Evolutionary conservation across 352 stramenopile genomes (phyloP).

Genomic region (Globisporangium nunn): DNA sequence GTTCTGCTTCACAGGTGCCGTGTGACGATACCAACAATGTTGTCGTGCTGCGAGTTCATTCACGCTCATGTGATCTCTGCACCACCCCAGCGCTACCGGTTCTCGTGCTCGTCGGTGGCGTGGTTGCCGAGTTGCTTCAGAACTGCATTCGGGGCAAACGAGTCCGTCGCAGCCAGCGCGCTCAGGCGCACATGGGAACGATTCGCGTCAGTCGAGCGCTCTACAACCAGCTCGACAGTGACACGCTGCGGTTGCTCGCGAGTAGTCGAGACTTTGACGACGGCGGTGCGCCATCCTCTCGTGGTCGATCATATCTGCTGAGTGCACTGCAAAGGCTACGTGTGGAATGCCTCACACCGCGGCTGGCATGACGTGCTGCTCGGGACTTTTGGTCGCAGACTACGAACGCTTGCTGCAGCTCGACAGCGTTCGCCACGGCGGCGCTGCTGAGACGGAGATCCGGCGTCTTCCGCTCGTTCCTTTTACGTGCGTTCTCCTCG

Average conservation of each 20-base stretch:
- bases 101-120: constrained; percentile 44
- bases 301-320: not conserved
- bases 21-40: not conserved
- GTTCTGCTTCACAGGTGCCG: constrained; percentile 7
- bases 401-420: constrained; percentile 68
- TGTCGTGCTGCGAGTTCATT: not conserved
- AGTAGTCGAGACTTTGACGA: constrained; percentile 66
- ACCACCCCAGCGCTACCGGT: constrained; percentile 33
- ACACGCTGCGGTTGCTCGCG: constrained; percentile 53
- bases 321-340: not conserved
- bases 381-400: constrained; percentile 21
- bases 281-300: not conserved
- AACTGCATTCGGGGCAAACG: constrained; percentile 8
- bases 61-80: not conserved
- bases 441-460: constrained; percentile 50
- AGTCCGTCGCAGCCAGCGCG: not conserved
- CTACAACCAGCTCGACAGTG: constrained; percentile 60
- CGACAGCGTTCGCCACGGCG: constrained; percentile 49
- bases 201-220: constrained; percentile 57
- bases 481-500: constrained; percentile 44
- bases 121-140: constrained; percentile 25
- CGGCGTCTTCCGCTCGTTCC: constrained; percentile 45
- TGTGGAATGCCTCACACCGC: not conserved
- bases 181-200: constrained; percentile 15
- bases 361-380: not conserved